Evolutionary conservation across 495 filamentous ascomycete genomes (phyloP), one percentile per base, ranked within the genome.

Genomic region (Tetracladium marchalianum): DNA sequence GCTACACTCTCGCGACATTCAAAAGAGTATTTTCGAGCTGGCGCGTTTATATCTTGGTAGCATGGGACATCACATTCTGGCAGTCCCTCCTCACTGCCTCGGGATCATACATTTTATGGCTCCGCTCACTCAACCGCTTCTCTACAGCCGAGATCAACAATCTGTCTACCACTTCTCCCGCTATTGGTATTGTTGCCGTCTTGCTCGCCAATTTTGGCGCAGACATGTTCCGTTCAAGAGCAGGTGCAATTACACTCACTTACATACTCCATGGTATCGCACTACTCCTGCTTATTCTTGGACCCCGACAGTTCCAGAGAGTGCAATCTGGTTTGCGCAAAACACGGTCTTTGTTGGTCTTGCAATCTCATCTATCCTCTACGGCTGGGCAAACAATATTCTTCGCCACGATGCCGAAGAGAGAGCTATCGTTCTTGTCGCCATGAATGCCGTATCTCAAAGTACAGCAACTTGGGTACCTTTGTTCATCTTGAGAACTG

Each of bases 361-460:
- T 16, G 54, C 50, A 1, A 50, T 50, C 10, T 36, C 44, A 9
- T 43, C 46, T 32, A 16, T 57, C 18, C 43, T 57, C 35, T 43
- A 51, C 7, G 48, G 52, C 9, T 56, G 47, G 44, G 11, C 42
- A 6, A 51, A 51, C 22, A 41, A 51, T 12, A 45, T 39, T 33
- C 36, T 36, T 11, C 38, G 33, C 2, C 39, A 41, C 18, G n/a
- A 18, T 18, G 18, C n/a, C 2, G n/a, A 41, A 18, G 12, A 51
- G 13, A 41, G 48, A 35, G 41, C 42, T n/a, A 40, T 54, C 27
- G 36, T 54, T 19, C 57, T 61, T 4, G 66, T 41, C 8, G 41
- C 56, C 11, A 68, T 69, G 65, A 68, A 69, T 31, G 57, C 63
- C 47, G 61, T 69, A 60, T 62, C 63, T 0, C 65, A 66, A 34